phyloP scores from a whole-genome alignment of 371 early-diverging fungal genomes.

The Polyrhizophydium stewartii region DNA sequence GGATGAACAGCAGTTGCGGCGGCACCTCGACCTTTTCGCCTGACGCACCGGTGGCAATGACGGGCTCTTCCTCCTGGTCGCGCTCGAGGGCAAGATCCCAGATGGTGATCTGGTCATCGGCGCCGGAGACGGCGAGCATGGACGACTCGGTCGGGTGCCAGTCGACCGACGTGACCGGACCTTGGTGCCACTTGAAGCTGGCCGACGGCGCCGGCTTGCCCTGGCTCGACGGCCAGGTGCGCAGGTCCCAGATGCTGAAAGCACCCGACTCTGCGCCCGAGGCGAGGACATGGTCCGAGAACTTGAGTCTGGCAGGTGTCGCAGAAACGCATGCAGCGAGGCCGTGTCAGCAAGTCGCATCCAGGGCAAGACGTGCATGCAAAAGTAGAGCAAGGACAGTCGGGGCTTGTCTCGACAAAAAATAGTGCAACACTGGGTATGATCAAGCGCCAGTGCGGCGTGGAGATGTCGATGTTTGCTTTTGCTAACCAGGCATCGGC shows the following conservation, averaged over 20 bases:
- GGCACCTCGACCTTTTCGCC: conserved; percentile 74
- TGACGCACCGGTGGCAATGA: conserved; percentile 32
- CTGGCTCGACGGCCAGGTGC: conserved; percentile 55
- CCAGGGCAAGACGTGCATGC: too few relatives aligned
- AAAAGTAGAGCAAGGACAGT: not conserved
- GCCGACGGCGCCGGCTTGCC: conserved; percentile 80
- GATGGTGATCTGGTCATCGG: conserved; percentile 93
- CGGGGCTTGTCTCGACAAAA: conserved; percentile 20
- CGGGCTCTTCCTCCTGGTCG: conserved; percentile 80
- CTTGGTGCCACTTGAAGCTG: conserved; percentile 92
- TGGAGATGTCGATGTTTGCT: conserved; percentile 27
- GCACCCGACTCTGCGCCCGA: conserved; percentile 92
- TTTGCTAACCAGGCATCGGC: conserved; percentile 19
- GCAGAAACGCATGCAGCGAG: not conserved
- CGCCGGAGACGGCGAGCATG: conserved; percentile 86
- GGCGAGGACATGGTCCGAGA: conserved; percentile 74
- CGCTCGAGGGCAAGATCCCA: conserved; percentile 97
- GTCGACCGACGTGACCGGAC: conserved; percentile 92
- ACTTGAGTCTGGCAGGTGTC: not conserved
- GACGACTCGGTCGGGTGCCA: conserved; percentile 95
- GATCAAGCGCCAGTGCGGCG: conserved; percentile 13
- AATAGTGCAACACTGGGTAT: conserved; percentile 23
- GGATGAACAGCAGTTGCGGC: conserved; percentile 93
- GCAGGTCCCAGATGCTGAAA: conserved; percentile 94
- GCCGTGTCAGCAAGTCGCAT: not conserved